Percentiles rank a stretch among this genome's conserved stretches.
Conservation (phyloP, 805 yeast genomes). For the Pichia insulana region DNA sequence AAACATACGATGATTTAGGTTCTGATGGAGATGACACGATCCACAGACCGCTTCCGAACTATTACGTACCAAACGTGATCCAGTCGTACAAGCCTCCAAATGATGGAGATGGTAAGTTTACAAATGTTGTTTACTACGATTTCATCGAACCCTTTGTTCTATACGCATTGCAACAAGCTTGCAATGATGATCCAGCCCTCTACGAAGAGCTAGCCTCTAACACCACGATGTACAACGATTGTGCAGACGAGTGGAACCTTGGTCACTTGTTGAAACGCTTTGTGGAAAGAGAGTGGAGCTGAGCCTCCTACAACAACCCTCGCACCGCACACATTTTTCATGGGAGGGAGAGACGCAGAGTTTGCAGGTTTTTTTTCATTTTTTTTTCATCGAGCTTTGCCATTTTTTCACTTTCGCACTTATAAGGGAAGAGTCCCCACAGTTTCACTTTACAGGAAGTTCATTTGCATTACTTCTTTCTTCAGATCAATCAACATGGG, state of each 20-base stretch:
- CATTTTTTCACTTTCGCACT: neutral
- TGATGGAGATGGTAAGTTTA: conserved; percentile 21
- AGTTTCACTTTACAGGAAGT: neutral
- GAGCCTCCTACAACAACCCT: neutral
- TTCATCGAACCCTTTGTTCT: conserved; percentile 42
- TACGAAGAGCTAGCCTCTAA: conserved; percentile 12
- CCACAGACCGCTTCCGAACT: conserved; percentile 50
- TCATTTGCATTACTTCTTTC: conserved; percentile 4
- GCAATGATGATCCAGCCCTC: conserved; percentile 8
- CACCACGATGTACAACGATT: conserved; percentile 23
- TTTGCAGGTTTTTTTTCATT: neutral
- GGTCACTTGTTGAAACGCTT: conserved; percentile 38
- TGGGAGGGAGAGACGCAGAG: neutral
- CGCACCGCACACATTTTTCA: neutral
- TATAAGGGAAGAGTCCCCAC: neutral
- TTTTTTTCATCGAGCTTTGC: neutral
- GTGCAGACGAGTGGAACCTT: conserved; percentile 31
- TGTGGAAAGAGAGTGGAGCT: conserved; percentile 29
- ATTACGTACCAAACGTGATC: conserved; percentile 72
- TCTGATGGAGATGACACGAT: conserved; percentile 78
- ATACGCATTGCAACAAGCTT: conserved; percentile 20
- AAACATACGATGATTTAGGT: conserved; percentile 80
- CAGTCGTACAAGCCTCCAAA: conserved; percentile 35
- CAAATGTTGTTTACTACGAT: conserved; percentile 72
- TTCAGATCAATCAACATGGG: conserved; percentile 42